Evolutionary conservation across 73 alveolate species (phyloP).

Genomic region (Symbiodinium natans): DNA sequence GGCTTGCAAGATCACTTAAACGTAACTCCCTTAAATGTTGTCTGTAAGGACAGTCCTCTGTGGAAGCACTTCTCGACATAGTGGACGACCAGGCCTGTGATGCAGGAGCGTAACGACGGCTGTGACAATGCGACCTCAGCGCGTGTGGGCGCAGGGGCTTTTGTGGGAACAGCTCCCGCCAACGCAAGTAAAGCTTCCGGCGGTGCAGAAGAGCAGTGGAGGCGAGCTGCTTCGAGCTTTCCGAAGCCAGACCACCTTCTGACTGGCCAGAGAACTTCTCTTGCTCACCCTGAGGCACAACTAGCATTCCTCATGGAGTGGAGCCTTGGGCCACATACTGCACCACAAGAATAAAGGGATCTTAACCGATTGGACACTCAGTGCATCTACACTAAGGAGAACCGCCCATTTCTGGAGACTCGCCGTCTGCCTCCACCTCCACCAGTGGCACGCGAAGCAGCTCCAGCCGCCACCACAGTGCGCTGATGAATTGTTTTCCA

Average conservation of each 20-base stretch:
- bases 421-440: conserved; percentile 26
- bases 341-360: no score
- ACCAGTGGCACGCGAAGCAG: neutral
- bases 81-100: conserved; percentile 13
- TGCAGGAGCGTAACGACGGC: no score
- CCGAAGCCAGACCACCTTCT: no score
- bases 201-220: conserved; percentile 8
- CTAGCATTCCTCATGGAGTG: neutral
- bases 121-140: no score
- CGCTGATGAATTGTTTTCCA: no score
- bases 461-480: neutral
- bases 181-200: conserved; percentile 26
- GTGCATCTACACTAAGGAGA: no score
- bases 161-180: conserved; percentile 29
- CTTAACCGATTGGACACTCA: no score
- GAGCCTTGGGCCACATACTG: no score
- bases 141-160: conserved; percentile 18
- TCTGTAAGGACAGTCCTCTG: conserved; percentile 24
- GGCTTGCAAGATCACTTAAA: no score
- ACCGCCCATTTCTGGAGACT: neutral
- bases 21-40: no score
- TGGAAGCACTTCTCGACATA: conserved; percentile 13
- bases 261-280: no score
- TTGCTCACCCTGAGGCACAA: neutral
- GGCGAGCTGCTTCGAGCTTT: conserved; percentile 7